These are phyloP conservation scores for Aspergillus versicolor DNA, from an alignment of 2,329 filamentous ascomycete genomes.

Conservation along the genomic window DNA sequence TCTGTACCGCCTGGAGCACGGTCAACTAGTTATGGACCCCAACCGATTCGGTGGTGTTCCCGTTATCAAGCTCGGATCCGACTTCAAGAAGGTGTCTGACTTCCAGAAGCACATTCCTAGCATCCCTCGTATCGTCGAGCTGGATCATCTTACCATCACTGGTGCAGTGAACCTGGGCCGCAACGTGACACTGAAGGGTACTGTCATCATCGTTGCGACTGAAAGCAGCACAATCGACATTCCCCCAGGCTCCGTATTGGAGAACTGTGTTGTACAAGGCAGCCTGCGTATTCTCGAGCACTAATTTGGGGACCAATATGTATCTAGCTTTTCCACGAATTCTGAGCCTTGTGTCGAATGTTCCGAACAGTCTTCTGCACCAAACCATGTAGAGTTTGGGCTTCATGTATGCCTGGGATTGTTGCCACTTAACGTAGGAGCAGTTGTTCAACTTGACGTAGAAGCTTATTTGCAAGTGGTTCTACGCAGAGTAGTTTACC, in stretches of 20 bases:
- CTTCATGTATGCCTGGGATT: neutral
- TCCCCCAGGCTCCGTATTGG: slow-evolving; percentile 90
- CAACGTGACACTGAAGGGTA: slow-evolving; percentile 92
- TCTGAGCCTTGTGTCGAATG: neutral
- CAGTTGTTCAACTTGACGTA: too few species aligned
- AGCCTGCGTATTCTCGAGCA: slow-evolving; percentile 76
- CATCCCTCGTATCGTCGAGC: slow-evolving; percentile 52
- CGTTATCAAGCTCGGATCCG: slow-evolving; percentile 95
- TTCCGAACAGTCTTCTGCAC: too few species aligned
- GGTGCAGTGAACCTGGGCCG: slow-evolving; percentile 95
- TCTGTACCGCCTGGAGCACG: slow-evolving; percentile 97
- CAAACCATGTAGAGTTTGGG: neutral
- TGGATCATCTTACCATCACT: slow-evolving; percentile 87
- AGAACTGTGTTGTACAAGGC: slow-evolving; percentile 98
- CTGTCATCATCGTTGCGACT: slow-evolving; percentile 97
- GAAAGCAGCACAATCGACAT: slow-evolving; percentile 98
- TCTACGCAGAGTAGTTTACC: too few species aligned
- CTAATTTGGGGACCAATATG: slow-evolving; percentile 38
- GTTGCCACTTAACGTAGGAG: too few species aligned
- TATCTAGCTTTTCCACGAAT: slow-evolving; percentile 3
- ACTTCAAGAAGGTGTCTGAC: slow-evolving; percentile 99
- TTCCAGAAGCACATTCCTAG: slow-evolving; percentile 53
- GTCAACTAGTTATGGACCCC: slow-evolving; percentile 94
- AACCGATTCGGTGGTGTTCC: slow-evolving; percentile 95
- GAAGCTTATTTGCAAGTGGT: too few species aligned